Conservation (phyloP, 768 basidiomycete species). For the Lanmaoa pseudosensibilis region DNA sequence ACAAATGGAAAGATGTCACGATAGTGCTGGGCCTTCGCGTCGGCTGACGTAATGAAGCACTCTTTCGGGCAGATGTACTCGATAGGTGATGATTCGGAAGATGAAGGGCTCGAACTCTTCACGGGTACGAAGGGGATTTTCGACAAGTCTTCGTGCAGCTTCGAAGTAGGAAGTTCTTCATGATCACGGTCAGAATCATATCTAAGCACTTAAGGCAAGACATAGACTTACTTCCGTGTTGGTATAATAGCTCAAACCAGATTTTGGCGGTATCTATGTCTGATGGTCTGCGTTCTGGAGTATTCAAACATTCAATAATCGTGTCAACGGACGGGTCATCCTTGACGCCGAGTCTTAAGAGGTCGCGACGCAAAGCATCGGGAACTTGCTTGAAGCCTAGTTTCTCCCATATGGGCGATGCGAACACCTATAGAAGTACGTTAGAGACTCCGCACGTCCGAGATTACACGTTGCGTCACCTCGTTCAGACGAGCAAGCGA, state of each 20-base stretch:
- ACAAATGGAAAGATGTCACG: constrained; percentile 13
- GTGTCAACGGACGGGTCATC: constrained; percentile 1
- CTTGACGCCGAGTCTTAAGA: constrained; percentile 12
- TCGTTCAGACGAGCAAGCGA: constrained; percentile 7
- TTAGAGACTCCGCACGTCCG: not conserved
- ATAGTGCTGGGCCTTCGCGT: constrained; percentile 8
- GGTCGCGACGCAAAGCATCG: not conserved
- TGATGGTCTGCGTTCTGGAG: not conserved
- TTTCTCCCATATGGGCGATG: constrained; percentile 3
- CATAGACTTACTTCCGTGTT: constrained; percentile 6
- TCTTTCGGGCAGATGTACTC: constrained; percentile 9
- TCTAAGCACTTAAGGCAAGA: not conserved
- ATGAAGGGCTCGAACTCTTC: not conserved
- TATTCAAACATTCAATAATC: not conserved
- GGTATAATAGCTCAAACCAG: constrained; percentile 13
- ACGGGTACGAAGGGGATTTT: constrained; percentile 14
- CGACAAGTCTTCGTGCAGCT: constrained; percentile 7
- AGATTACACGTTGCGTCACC: not conserved
- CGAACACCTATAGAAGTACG: constrained; percentile 8
- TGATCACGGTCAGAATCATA: not conserved
- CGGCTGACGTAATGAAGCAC: constrained; percentile 10
- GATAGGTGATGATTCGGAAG: not conserved
- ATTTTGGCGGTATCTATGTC: not conserved
- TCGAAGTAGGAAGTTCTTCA: constrained; percentile 8
- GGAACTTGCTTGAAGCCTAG: constrained; percentile 9